Conservation (phyloP, 1,284 basidiomycete species). For the Ceratobasidium sp. region DNA sequence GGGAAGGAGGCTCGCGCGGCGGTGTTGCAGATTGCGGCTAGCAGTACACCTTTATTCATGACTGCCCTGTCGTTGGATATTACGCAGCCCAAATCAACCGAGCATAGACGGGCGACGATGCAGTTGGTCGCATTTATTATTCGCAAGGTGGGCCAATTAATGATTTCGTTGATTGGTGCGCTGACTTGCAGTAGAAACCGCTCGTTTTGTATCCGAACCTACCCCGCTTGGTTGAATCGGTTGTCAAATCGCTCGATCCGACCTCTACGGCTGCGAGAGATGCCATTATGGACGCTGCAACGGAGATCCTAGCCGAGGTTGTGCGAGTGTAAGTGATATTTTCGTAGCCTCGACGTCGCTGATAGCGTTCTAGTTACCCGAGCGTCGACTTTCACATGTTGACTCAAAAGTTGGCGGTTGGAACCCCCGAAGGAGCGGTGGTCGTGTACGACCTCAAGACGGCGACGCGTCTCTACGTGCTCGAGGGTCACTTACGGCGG, state of each 20-base stretch:
- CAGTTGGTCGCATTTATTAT: slow-evolving; percentile 94
- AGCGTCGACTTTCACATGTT: slow-evolving; percentile 88
- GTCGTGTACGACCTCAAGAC: slow-evolving; percentile 98
- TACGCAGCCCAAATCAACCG: slow-evolving; percentile 75
- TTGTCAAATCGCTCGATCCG: slow-evolving; percentile 96
- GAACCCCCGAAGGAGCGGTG: slow-evolving; percentile 90
- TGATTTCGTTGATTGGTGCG: not conserved
- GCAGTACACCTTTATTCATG: slow-evolving; percentile 92
- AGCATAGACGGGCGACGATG: slow-evolving; percentile 87
- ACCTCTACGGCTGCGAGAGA: slow-evolving; percentile 84
- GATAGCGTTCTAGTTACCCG: slow-evolving; percentile 69
- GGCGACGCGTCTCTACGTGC: slow-evolving; percentile 90
- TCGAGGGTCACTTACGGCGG: slow-evolving; percentile 85
- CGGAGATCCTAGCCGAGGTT: slow-evolving; percentile 89
- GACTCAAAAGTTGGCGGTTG: slow-evolving; percentile 89
- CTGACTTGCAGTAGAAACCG: slow-evolving; percentile 81
- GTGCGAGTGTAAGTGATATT: slow-evolving; percentile 76
- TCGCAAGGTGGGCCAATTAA: slow-evolving; percentile 65
- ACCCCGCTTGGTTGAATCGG: slow-evolving; percentile 89
- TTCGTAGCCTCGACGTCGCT: not conserved
- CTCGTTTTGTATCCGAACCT: slow-evolving; percentile 85
- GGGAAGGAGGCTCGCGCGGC: slow-evolving; percentile 76
- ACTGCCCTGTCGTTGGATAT: slow-evolving; percentile 93
- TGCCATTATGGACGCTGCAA: slow-evolving; percentile 87
- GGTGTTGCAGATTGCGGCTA: slow-evolving; percentile 82